Evolutionary conservation across 202 grass and related monocot genomes (phyloP).

Genomic region (Elaeis oleifera): DNA sequence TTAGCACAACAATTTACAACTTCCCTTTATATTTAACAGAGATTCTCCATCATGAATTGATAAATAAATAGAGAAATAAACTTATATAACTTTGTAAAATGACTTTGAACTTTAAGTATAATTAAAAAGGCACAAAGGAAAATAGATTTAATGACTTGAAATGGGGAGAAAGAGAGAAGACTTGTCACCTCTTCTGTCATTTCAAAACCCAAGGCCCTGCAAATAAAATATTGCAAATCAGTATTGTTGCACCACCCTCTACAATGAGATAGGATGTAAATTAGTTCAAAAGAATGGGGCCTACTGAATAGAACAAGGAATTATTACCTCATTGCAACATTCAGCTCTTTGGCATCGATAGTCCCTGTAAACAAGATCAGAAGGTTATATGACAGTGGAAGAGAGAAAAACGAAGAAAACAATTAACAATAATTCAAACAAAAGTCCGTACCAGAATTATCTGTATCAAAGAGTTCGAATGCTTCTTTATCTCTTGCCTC

Average conservation of each 20-base stretch:
- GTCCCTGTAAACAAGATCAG: constrained; percentile 42
- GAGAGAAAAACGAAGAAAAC: not conserved
- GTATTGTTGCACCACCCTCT: constrained; percentile 7
- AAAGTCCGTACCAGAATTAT: constrained; percentile 49
- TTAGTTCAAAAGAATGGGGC: constrained; percentile 5
- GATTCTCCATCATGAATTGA: too few relatives aligned
- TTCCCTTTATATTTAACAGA: too few relatives aligned
- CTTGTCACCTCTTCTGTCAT: constrained; percentile 68
- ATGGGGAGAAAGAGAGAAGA: not conserved
- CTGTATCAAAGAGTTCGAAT: constrained; percentile 82
- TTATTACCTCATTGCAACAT: constrained; percentile 85
- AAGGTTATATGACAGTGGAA: constrained; percentile 1
- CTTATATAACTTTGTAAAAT: too few relatives aligned
- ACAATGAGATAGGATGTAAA: not conserved
- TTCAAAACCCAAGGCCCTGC: constrained; percentile 95
- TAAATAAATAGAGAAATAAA: too few relatives aligned
- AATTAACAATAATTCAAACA: not conserved
- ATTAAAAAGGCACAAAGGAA: not conserved
- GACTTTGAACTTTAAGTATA: not conserved
- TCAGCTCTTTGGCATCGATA: constrained; percentile 82
- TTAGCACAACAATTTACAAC: too few relatives aligned
- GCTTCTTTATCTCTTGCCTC: constrained; percentile 85
- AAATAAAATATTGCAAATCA: constrained; percentile 8
- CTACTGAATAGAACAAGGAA: constrained; percentile 3
- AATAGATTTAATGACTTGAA: not conserved